Evolutionary conservation across 257 asterid species (phyloP).

Genomic region (Ligustrum vulgare): DNA sequence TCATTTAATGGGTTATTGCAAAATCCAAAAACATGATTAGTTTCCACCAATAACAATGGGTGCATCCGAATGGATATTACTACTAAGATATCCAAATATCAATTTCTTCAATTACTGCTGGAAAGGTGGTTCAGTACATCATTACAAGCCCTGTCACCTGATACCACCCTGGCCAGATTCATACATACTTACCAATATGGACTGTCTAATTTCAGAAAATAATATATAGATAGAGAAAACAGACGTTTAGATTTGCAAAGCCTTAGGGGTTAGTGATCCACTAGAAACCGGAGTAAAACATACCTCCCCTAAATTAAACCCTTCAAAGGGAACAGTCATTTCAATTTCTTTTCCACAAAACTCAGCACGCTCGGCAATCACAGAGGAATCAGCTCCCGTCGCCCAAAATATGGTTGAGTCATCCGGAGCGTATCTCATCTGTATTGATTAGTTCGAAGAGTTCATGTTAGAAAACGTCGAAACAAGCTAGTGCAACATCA

Average conservation of each 20-base stretch:
- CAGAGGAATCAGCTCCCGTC: slow-evolving; percentile 52
- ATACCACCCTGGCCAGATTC: not conserved
- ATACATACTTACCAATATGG: not conserved
- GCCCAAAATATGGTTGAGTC: slow-evolving; percentile 99
- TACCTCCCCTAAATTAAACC: slow-evolving; percentile 84
- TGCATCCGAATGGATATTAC: not conserved
- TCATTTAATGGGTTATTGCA: not conserved
- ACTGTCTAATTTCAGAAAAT: not conserved
- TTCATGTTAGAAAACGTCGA: not conserved
- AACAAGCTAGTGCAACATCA: not conserved
- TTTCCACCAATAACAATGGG: not conserved
- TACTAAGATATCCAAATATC: not conserved
- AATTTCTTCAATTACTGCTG: not conserved
- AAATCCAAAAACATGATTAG: not conserved
- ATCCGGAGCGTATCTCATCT: slow-evolving; percentile 80
- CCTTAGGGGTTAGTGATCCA: not conserved
- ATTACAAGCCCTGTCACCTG: not conserved
- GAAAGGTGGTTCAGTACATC: not conserved
- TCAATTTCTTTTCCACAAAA: slow-evolving; percentile 76
- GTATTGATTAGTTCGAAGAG: slow-evolving; percentile 27
- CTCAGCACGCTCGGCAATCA: slow-evolving; percentile 74
- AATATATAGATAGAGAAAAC: not conserved
- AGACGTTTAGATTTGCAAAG: not conserved
- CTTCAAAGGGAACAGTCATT: slow-evolving; percentile 94
- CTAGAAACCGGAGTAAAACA: slow-evolving; percentile 3